phyloP scores from a whole-genome alignment of 2,329 filamentous ascomycete genomes.

The Clonostachys byssicola region DNA sequence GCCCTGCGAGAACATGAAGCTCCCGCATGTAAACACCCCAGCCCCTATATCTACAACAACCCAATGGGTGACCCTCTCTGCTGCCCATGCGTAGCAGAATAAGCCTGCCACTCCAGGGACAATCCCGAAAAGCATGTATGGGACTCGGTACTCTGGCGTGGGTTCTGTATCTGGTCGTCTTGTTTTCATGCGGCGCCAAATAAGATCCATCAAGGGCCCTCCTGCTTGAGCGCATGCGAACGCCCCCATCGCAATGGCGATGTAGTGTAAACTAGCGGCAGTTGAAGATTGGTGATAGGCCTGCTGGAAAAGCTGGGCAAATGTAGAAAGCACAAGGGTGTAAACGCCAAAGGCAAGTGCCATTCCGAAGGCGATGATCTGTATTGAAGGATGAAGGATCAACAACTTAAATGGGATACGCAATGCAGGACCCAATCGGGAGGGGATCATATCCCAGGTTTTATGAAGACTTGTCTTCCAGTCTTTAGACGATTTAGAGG shows the following conservation, averaged over 20 bases:
- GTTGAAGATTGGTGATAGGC: constrained; percentile 39
- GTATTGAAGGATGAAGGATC: constrained; percentile 38
- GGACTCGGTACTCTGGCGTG: constrained; percentile 42
- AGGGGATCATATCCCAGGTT: neutral
- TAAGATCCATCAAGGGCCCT: constrained; percentile 27
- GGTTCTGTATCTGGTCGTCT: constrained; percentile 1
- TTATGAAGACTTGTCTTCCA: neutral
- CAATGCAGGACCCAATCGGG: neutral
- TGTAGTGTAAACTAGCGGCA: constrained; percentile 41
- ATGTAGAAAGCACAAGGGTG: constrained; percentile 48
- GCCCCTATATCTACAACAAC: constrained; percentile 55
- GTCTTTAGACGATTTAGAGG: constrained; percentile 1
- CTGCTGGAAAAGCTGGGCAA: constrained; percentile 39
- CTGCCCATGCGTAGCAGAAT: constrained; percentile 36
- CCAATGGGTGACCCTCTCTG: constrained; percentile 46
- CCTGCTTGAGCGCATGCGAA: constrained; percentile 27
- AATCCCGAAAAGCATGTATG: constrained; percentile 48
- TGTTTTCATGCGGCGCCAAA: constrained; percentile 19
- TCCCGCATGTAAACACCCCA: constrained; percentile 46
- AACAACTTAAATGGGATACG: constrained; percentile 24
- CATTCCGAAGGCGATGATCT: constrained; percentile 37
- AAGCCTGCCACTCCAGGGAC: constrained; percentile 30
- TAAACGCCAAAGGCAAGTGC: constrained; percentile 45
- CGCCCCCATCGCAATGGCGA: constrained; percentile 41
- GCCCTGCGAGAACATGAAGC: constrained; percentile 46